These are phyloP conservation scores for Torrubiella hemipterigena DNA, from an alignment of 2,329 filamentous ascomycete genomes.

Conservation along the genomic window DNA sequence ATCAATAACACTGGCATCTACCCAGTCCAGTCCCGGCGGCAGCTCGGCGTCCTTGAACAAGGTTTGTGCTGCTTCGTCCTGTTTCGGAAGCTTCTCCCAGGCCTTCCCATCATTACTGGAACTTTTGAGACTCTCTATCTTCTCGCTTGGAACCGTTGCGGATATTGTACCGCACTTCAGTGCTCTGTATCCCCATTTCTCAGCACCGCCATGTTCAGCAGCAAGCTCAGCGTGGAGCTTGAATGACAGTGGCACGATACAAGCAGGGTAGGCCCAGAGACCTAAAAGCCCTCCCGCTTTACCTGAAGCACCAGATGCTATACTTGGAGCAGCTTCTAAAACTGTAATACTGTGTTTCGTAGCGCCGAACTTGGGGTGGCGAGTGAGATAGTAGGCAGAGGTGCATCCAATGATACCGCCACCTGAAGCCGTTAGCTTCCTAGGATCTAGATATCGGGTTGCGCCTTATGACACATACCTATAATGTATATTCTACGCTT, in stretches of 20 bases:
- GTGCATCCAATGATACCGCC: constrained; percentile 89
- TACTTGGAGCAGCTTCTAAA: constrained; percentile 68
- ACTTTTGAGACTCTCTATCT: constrained; percentile 17
- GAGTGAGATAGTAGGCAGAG: constrained; percentile 81
- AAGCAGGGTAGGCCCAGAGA: constrained; percentile 80
- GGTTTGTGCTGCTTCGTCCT: constrained; percentile 33
- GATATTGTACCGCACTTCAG: constrained; percentile 58
- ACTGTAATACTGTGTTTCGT: constrained; percentile 68
- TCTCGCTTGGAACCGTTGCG: constrained; percentile 23
- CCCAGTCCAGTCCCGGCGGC: constrained; percentile 75
- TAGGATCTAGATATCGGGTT: no score
- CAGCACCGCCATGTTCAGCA: constrained; percentile 65
- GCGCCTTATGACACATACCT: constrained; percentile 18
- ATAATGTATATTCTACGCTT: constrained; percentile 38
- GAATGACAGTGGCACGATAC: constrained; percentile 78
- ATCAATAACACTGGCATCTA: constrained; percentile 53
- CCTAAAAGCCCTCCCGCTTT: constrained; percentile 88
- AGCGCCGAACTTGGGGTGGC: constrained; percentile 70
- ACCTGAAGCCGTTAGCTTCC: no score
- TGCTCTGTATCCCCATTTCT: constrained; percentile 76
- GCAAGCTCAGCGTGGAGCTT: constrained; percentile 72
- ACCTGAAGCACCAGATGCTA: constrained; percentile 86
- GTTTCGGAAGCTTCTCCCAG: constrained; percentile 53
- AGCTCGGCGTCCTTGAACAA: constrained; percentile 46
- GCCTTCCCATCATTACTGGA: constrained; percentile 23